These are phyloP conservation scores for Achaetomiella virescens DNA, from an alignment of 495 filamentous ascomycete species.

Conservation along the genomic window DNA sequence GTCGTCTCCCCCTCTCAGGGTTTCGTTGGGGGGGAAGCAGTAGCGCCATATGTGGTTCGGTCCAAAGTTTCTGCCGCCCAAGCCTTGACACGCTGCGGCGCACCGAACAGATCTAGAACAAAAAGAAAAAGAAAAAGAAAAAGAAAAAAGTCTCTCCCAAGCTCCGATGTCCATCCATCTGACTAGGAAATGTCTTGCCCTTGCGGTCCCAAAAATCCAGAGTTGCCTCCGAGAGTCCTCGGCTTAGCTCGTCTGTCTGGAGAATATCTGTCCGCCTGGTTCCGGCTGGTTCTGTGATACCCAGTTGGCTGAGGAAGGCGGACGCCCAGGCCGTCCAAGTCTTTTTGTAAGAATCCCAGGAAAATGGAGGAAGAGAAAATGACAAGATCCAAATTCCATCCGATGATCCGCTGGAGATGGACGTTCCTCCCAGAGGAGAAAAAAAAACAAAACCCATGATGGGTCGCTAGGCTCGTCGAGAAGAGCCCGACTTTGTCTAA, in stretches of 20 bases:
- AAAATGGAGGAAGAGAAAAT: not conserved
- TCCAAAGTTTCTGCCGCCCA: no score
- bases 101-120: no score
- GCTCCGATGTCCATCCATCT: not conserved
- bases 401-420: no score
- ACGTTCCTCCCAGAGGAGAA: not conserved
- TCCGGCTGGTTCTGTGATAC: constrained; percentile 29
- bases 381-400: not conserved
- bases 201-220: not conserved
- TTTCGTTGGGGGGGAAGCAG: no score
- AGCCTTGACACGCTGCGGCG: no score
- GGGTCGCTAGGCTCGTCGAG: no score
- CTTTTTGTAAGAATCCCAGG: constrained; percentile 8
- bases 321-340: constrained; percentile 1
- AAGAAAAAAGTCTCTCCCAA: not conserved
- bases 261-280: not conserved
- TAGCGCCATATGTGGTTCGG: no score
- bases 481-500: not conserved
- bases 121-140: no score
- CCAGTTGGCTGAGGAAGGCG: constrained; percentile 17
- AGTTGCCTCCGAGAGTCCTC: constrained; percentile 20
- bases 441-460: not conserved
- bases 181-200: no score
- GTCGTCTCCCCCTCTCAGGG: no score
- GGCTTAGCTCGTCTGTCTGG: not conserved